Percentiles rank a stretch among this genome's conserved stretches.
These are phyloP conservation scores for Cercospora sojina DNA, from an alignment of 2,329 filamentous ascomycete species.

Conservation along the genomic window DNA sequence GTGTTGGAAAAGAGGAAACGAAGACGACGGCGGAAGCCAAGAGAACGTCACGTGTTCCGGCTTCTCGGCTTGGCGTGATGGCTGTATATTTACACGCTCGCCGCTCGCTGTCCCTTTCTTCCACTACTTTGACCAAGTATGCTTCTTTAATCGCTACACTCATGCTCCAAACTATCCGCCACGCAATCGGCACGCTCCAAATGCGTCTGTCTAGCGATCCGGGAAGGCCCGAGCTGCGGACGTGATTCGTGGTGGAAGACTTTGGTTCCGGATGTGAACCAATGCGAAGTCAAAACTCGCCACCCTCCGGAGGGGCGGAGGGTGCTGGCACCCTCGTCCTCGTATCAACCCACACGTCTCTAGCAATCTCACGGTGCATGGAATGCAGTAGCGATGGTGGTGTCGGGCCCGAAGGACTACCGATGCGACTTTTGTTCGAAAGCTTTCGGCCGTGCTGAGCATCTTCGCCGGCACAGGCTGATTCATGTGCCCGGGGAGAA, in stretches of 20 bases:
- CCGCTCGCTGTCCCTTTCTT: background rate
- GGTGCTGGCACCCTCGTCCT: background rate
- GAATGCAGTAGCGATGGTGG: slow-evolving; percentile 5
- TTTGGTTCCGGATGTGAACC: background rate
- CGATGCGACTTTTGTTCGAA: slow-evolving; percentile 26
- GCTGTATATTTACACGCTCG: background rate
- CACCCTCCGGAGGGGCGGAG: slow-evolving; percentile 7
- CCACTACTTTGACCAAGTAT: background rate
- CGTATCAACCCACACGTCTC: slow-evolving; percentile 1
- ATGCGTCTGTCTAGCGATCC: background rate
- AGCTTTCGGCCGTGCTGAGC: slow-evolving; percentile 31
- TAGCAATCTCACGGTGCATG: background rate
- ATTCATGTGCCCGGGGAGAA: slow-evolving; percentile 27
- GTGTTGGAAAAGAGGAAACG: background rate
- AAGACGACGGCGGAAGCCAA: background rate
- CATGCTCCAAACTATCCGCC: background rate
- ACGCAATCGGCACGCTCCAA: background rate
- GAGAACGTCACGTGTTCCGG: background rate
- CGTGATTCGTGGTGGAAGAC: background rate
- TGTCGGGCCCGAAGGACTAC: slow-evolving; percentile 15
- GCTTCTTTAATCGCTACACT: background rate
- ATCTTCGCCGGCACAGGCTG: slow-evolving; percentile 31
- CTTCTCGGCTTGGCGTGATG: background rate
- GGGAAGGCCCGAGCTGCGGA: background rate
- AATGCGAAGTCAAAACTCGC: background rate